Evolutionary conservation across 106 monocot species (phyloP).

Genomic region (Alisma plantagoaquatica): DNA sequence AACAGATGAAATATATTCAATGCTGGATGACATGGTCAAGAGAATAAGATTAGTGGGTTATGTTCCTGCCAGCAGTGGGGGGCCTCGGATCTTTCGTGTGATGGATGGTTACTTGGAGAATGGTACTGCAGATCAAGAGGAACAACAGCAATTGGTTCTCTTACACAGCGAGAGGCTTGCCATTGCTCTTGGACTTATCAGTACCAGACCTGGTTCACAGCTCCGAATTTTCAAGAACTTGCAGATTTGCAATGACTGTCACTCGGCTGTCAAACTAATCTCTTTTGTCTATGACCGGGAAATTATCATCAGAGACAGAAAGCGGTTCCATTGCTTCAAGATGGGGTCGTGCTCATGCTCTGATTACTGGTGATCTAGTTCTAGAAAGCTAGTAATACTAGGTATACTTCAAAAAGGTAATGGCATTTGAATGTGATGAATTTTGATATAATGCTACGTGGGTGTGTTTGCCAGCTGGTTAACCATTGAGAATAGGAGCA

Average conservation of each 20-base stretch:
- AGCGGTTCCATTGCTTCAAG: constrained; percentile 61
- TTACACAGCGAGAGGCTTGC: constrained; percentile 59
- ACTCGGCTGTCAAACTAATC: constrained; percentile 37
- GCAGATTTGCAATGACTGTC: constrained; percentile 53
- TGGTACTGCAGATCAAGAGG: constrained; percentile 23
- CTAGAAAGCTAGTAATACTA: too few species aligned
- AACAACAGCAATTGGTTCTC: constrained; percentile 35
- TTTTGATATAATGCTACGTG: too few species aligned
- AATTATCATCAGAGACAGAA: constrained; percentile 50
- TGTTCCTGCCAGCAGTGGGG: constrained; percentile 8
- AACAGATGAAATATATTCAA: constrained; percentile 27
- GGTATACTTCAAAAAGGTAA: too few species aligned
- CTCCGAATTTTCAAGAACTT: constrained; percentile 60
- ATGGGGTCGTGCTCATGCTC: constrained; percentile 46
- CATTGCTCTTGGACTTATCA: constrained; percentile 40
- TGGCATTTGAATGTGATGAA: too few species aligned
- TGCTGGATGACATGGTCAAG: constrained; percentile 33
- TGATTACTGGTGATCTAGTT: constrained; percentile 82
- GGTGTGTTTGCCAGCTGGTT: too few species aligned
- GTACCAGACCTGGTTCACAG: constrained; percentile 26
- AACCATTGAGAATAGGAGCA: too few species aligned
- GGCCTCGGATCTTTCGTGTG: constrained; percentile 12
- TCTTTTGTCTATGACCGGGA: constrained; percentile 37
- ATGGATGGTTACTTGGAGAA: constrained; percentile 15
- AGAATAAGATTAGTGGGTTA: constrained; percentile 36